A percentile compares a stretch with the other conserved stretches of the same genome.
Conservation (phyloP, 2,329 filamentous ascomycete genomes). For the Lecanicillium sp. region DNA sequence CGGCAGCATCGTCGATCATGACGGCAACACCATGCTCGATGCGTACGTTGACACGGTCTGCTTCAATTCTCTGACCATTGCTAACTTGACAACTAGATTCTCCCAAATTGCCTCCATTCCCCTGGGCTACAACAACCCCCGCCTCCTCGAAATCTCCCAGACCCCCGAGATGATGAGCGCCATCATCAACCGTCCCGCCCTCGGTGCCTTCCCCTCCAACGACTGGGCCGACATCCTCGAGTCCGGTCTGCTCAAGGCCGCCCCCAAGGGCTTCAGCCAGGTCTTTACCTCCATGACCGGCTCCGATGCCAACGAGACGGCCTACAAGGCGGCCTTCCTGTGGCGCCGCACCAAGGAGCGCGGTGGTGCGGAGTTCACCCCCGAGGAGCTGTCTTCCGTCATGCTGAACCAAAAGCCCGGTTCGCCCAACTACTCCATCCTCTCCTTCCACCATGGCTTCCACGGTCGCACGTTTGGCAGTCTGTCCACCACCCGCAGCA, state of each 20-base stretch:
- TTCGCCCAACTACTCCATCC: slow-evolving; percentile 70
- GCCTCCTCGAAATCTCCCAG: slow-evolving; percentile 60
- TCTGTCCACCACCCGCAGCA: slow-evolving; percentile 82
- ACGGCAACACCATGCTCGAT: slow-evolving; percentile 64
- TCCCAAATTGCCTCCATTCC: slow-evolving; percentile 92
- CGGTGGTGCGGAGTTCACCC: slow-evolving; percentile 75
- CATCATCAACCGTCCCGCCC: slow-evolving; percentile 80
- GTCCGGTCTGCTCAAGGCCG: slow-evolving; percentile 71
- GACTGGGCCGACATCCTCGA: slow-evolving; percentile 78
- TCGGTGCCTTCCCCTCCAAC: slow-evolving; percentile 83
- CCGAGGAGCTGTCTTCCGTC: slow-evolving; percentile 62
- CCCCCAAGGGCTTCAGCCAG: slow-evolving; percentile 75
- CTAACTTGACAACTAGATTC: slow-evolving; percentile 42
- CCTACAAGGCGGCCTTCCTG: slow-evolving; percentile 95
- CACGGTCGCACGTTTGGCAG: slow-evolving; percentile 86
- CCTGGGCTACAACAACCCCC: slow-evolving; percentile 85
- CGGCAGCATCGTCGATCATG: slow-evolving; percentile 52
- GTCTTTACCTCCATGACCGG: slow-evolving; percentile 87
- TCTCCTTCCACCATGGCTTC: slow-evolving; percentile 84
- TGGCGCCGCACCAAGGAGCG: slow-evolving; percentile 76
- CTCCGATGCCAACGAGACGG: slow-evolving; percentile 88
- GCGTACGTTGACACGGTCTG: slow-evolving; percentile 40
- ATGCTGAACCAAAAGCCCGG: slow-evolving; percentile 80
- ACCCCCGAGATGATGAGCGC: slow-evolving; percentile 72
- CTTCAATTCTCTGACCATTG: not conserved